phyloP scores from a whole-genome alignment of 305 asterid genomes.

The Caryopteris hybrid region DNA sequence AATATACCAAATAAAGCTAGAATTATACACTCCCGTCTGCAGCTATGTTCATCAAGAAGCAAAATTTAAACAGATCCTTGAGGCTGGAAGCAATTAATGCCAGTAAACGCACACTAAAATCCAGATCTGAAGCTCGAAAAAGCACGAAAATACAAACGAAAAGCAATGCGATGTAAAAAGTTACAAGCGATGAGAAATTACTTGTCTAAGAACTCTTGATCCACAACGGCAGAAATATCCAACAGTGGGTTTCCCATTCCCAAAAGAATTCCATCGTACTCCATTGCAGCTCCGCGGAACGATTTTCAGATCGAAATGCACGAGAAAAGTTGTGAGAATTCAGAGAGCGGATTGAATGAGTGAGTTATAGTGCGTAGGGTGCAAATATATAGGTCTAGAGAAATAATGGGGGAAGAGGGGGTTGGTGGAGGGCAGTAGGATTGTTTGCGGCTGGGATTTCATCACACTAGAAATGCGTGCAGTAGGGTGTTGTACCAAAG shows the following conservation, averaged over 20 bases:
- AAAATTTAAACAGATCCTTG: constrained; percentile 23
- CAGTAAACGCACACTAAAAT: background rate
- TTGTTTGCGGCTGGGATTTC: background rate
- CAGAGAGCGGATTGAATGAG: constrained; percentile 10
- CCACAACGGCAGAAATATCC: constrained; percentile 82
- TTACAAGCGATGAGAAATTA: constrained; percentile 21
- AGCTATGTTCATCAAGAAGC: too few species aligned
- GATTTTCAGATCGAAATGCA: constrained; percentile 18
- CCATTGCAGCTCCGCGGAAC: constrained; percentile 36
- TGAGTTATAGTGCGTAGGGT: background rate
- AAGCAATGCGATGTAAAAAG: constrained; percentile 4
- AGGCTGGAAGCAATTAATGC: background rate
- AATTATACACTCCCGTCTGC: background rate
- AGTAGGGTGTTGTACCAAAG: background rate
- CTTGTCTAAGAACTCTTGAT: constrained; percentile 77
- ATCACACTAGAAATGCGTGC: background rate
- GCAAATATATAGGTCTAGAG: background rate
- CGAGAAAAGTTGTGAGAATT: background rate
- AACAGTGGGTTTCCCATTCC: constrained; percentile 96
- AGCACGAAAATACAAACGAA: background rate
- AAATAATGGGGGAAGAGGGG: background rate
- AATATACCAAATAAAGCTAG: background rate
- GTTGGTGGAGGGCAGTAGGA: constrained; percentile 15
- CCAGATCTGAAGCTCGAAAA: constrained; percentile 32
- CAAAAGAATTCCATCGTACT: constrained; percentile 56